A percentile compares a stretch with the other conserved stretches of the same genome.
These are phyloP conservation scores for Chytriomyces sp. DNA, from an alignment of 192 early-diverging fungal genomes.

Conservation along the genomic window DNA sequence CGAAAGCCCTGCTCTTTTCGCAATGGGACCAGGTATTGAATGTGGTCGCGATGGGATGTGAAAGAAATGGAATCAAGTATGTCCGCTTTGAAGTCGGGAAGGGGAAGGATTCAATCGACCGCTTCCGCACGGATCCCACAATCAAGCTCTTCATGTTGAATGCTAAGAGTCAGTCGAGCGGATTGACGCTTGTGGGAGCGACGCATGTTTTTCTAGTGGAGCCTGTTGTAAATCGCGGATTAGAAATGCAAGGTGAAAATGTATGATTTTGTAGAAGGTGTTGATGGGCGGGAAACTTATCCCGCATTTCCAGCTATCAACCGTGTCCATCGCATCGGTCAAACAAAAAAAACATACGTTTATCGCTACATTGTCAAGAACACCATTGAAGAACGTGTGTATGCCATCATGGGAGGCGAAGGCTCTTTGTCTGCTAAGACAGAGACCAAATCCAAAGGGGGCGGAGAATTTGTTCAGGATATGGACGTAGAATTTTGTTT, in stretches of 20 bases:
- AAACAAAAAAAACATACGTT: slow-evolving; percentile 48
- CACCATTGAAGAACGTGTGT: slow-evolving; percentile 51
- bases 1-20: slow-evolving; percentile 53
- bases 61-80: slow-evolving; percentile 41
- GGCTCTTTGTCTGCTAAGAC: neutral
- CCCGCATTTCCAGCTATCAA: slow-evolving; percentile 40
- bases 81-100: slow-evolving; percentile 29
- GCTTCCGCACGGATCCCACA: slow-evolving; percentile 38
- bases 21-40: slow-evolving; percentile 57
- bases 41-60: slow-evolving; percentile 40
- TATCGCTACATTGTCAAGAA: slow-evolving; percentile 51
- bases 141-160: slow-evolving; percentile 53
- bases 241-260: slow-evolving; percentile 47
- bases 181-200: slow-evolving; percentile 57
- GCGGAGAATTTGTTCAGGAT: slow-evolving; percentile 35
- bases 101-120: slow-evolving; percentile 22
- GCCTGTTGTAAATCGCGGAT: slow-evolving; percentile 48
- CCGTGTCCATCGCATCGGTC: slow-evolving; percentile 57
- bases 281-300: neutral
- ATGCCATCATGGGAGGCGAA: neutral
- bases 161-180: slow-evolving; percentile 50
- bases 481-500: slow-evolving; percentile 37
- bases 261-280: slow-evolving; percentile 3
- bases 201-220: slow-evolving; percentile 58
- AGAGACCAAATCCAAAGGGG: slow-evolving; percentile 22